Conservation (phyloP, 768 basidiomycete species). For the Psilocybe cyanescens region DNA sequence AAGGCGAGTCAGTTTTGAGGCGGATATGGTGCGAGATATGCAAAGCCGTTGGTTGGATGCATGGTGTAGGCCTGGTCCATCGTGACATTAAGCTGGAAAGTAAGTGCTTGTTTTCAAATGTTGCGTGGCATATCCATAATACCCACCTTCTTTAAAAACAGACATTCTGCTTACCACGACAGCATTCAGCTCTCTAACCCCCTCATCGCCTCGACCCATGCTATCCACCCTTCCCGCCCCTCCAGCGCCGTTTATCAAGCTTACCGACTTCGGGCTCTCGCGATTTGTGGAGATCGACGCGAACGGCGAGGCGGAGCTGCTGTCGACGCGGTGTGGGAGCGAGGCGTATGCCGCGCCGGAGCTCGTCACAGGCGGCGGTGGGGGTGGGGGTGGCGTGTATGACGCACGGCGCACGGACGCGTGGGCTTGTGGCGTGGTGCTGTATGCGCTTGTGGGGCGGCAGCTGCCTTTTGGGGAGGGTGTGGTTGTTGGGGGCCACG, state of each 20-base stretch:
- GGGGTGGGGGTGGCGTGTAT: conserved; percentile 48
- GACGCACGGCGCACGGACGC: conserved; percentile 87
- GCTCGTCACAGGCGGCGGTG: conserved; percentile 54
- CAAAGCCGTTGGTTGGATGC: conserved; percentile 86
- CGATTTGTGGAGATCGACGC: conserved; percentile 72
- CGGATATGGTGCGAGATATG: conserved; percentile 80
- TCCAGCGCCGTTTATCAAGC: conserved; percentile 69
- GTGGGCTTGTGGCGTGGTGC: conserved; percentile 90
- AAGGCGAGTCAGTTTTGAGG: conserved; percentile 55
- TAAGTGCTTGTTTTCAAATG: conserved; percentile 32
- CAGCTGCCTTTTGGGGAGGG: conserved; percentile 75
- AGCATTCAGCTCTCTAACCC: conserved; percentile 27
- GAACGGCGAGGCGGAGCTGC: conserved; percentile 41
- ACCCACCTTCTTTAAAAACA: conserved; percentile 29
- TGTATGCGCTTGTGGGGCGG: conserved; percentile 76
- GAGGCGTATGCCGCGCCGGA: conserved; percentile 90
- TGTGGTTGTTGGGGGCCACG: conserved; percentile 31
- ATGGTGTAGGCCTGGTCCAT: conserved; percentile 83
- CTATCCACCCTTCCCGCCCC: conserved; percentile 38
- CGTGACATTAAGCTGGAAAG: conserved; percentile 91
- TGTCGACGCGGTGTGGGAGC: conserved; percentile 83
- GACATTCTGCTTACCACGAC: conserved; percentile 75
- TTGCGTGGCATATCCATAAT: background rate
- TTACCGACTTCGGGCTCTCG: conserved; percentile 91
- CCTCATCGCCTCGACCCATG: conserved; percentile 28